Conservation (phyloP, 2,329 filamentous ascomycete genomes). For the Botryotinia calthae region DNA sequence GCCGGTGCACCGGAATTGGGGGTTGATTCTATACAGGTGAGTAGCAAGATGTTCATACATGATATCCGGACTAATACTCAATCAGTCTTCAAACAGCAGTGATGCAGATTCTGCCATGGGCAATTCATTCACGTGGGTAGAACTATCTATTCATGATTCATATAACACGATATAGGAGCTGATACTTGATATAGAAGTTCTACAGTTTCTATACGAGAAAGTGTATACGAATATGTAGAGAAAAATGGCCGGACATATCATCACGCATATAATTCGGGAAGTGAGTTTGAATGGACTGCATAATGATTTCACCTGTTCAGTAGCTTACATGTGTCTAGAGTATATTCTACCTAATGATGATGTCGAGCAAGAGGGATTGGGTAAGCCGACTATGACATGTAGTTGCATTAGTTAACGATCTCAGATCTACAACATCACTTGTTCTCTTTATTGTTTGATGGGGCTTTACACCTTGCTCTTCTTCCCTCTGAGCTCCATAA, state of each 20-base stretch:
- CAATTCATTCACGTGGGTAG: not conserved
- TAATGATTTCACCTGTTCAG: not conserved
- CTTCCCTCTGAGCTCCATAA: slow-evolving; percentile 21
- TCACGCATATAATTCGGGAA: slow-evolving; percentile 29
- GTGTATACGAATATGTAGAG: slow-evolving; percentile 40
- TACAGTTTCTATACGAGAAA: slow-evolving; percentile 33
- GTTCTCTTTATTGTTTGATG: slow-evolving; percentile 22
- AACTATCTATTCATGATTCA: not conserved
- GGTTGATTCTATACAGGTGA: slow-evolving; percentile 2
- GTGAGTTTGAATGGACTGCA: slow-evolving; percentile 10
- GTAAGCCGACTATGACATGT: not conserved
- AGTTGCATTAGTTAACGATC: not conserved
- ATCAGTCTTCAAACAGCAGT: not conserved
- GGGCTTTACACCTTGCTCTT: slow-evolving; percentile 23
- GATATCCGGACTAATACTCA: not conserved
- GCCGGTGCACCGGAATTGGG: not conserved
- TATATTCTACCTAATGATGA: slow-evolving; percentile 29
- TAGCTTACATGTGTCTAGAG: slow-evolving; percentile 20
- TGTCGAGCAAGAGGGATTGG: slow-evolving; percentile 19
- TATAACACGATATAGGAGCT: not conserved
- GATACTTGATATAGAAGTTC: slow-evolving; percentile 13
- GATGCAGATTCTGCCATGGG: slow-evolving; percentile 6
- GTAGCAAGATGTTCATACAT: not conserved
- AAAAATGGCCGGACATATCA: slow-evolving; percentile 38
- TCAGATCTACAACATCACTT: slow-evolving; percentile 27